Conservation (phyloP, 345 rosid species). For the Rubroshorea leprosula region DNA sequence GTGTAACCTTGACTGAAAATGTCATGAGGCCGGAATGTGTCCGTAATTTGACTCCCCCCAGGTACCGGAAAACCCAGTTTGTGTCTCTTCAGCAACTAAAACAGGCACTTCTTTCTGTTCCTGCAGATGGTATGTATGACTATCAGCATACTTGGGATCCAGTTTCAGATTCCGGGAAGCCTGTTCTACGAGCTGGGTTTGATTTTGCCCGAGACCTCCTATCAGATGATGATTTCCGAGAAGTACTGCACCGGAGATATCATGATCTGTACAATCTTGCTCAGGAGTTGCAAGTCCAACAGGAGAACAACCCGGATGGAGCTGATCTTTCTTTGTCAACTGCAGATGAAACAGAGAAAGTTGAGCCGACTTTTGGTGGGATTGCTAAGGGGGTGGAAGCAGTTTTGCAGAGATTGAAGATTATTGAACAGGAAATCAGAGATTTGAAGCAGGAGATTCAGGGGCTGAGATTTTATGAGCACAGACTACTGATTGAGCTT, state of each 20-base stretch:
- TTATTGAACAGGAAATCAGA: conserved; percentile 89
- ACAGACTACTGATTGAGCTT: conserved; percentile 78
- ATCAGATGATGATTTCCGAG: conserved; percentile 91
- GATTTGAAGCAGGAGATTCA: conserved; percentile 96
- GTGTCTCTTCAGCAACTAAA: conserved; percentile 63
- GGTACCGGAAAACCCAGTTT: conserved; percentile 66
- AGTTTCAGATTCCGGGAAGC: conserved; percentile 61
- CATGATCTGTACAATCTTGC: conserved; percentile 82
- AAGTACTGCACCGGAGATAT: conserved; percentile 80
- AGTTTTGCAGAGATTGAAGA: conserved; percentile 78
- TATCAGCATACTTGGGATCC: conserved; percentile 91
- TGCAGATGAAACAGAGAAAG: conserved; percentile 40
- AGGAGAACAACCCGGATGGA: conserved; percentile 47
- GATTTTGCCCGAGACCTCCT: conserved; percentile 85
- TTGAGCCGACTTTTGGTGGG: conserved; percentile 81
- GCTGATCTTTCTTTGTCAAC: conserved; percentile 21
- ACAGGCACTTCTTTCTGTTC: conserved; percentile 78
- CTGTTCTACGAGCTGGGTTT: conserved; percentile 57
- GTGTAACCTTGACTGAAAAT: conserved; percentile 72
- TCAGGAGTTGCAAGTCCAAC: conserved; percentile 71
- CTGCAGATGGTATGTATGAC: conserved; percentile 88
- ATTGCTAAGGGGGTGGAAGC: conserved; percentile 89
- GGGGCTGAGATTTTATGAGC: conserved; percentile 85
- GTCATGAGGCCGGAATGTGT: conserved; percentile 83
- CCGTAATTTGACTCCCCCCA: conserved; percentile 59